Base-by-base conservation (phyloP, 768 basidiomycete species). In the Pisolithus microcarpus region DNA sequence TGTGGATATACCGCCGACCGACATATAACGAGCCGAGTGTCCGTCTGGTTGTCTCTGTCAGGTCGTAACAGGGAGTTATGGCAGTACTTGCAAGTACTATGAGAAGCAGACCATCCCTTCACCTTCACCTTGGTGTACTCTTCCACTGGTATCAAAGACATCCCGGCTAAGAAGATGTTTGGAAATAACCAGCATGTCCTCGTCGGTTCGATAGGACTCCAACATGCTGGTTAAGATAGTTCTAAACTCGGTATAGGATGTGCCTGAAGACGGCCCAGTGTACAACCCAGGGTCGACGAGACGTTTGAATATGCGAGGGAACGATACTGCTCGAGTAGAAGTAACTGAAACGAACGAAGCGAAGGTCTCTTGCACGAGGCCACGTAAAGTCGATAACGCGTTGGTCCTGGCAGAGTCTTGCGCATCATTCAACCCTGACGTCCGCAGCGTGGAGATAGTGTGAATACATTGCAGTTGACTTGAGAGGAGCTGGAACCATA, bases 201-300 rank as follows among this genome's bases (percentile, higher is more conserved):
- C 90, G 56, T 99, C 94, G 4, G 87, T 82, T 37, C 86, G 82
- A 70, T 97, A 98, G 2, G 91, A 87, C 61, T 95, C 92, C 59
- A 98, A 69, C 91, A 98, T 99, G n/a, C 91, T 87, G 0, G 84
- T 85, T 28, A 99, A 74, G 53, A 99, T 93, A 10, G 81, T 79
- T 42, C 91, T 79, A 68, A 98, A 95, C 67, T 98, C 94, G 19
- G 85, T 82, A 67, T 97, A 98, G 24, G 83, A 80, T 11, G 82
- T 80, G 31, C 81, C 77, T 21, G 76, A 72, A 1, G 81, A 71
- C 3, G 79, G 70, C 19, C 70, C 63, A 13, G 74, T 65, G 26
- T 72, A 65, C 1, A 82, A 72, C 5, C 82, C 75, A 2, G 85
- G 79, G 57, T 91, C 84, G 38, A 97, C 90, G 4, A 98, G 78